These are phyloP conservation scores for Prunus yedoensis DNA, from an alignment of 331 rosid genomes.

Conservation along the genomic window DNA sequence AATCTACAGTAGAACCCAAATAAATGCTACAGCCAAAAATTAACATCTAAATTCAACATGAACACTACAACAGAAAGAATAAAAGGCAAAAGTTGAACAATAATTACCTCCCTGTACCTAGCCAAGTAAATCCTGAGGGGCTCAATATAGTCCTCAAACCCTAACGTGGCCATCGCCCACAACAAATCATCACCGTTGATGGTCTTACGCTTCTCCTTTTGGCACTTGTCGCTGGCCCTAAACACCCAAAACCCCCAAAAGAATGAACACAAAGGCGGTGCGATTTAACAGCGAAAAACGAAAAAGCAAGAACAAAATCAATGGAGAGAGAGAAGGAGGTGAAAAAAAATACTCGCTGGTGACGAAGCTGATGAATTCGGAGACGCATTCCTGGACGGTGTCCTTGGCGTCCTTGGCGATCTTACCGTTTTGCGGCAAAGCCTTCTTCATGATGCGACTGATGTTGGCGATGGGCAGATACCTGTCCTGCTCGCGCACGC, in stretches of 20 bases:
- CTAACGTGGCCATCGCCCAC: conserved; percentile 94
- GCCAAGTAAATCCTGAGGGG: conserved; percentile 81
- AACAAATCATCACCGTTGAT: conserved; percentile 91
- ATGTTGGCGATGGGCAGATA: conserved; percentile 87
- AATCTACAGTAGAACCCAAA: not conserved
- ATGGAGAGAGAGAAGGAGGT: not conserved
- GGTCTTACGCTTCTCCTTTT: conserved; percentile 93
- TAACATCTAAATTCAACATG: not conserved
- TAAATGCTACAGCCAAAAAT: not conserved
- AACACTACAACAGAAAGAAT: not conserved
- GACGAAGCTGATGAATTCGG: conserved; percentile 89
- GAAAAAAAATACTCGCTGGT: conserved; percentile 69
- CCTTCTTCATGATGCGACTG: conserved; percentile 95
- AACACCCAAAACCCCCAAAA: conserved; percentile 14
- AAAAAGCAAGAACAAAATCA: not conserved
- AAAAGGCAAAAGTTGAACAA: not conserved
- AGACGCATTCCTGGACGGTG: conserved; percentile 87
- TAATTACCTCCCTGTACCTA: conserved; percentile 84
- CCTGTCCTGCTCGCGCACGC: conserved; percentile 73
- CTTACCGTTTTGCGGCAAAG: conserved; percentile 77
- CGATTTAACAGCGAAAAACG: not conserved
- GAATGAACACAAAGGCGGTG: not conserved
- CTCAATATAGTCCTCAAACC: conserved; percentile 89
- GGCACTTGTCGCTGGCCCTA: conserved; percentile 96
- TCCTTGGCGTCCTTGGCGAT: conserved; percentile 94